Conservation (phyloP, 1,284 basidiomycete genomes). For the Cryptococcus maquisensis region DNA sequence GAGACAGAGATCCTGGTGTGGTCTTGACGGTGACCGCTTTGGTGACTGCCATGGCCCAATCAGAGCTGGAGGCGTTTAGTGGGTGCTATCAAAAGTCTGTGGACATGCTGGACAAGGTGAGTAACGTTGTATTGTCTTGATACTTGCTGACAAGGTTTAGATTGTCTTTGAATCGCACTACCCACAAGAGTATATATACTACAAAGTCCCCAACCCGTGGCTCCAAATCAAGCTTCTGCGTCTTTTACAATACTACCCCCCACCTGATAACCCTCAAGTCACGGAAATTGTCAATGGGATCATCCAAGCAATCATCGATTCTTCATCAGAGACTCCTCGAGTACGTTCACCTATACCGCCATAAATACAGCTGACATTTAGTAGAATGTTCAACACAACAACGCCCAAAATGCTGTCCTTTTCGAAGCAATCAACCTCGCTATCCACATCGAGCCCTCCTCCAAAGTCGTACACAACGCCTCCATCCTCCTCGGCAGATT, state of each 20-base stretch:
- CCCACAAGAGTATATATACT: conserved; percentile 85
- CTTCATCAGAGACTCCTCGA: conserved; percentile 81
- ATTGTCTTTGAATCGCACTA: conserved; percentile 88
- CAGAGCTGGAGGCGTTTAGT: conserved; percentile 80
- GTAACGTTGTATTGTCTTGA: conserved; percentile 26
- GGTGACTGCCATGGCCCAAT: conserved; percentile 92
- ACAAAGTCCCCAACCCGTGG: conserved; percentile 92
- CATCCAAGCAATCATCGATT: conserved; percentile 84
- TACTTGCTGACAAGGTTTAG: conserved; percentile 49
- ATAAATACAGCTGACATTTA: conserved; percentile 6
- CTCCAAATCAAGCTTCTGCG: conserved; percentile 93
- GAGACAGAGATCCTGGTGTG: conserved; percentile 88
- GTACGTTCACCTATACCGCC: conserved; percentile 12
- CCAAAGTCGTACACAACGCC: conserved; percentile 82
- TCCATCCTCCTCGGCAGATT: conserved; percentile 88
- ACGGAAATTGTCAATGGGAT: conserved; percentile 74
- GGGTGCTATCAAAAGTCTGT: conserved; percentile 94
- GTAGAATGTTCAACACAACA: conserved; percentile 94
- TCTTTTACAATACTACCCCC: conserved; percentile 90
- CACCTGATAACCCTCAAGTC: conserved; percentile 81
- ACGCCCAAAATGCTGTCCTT: conserved; percentile 95
- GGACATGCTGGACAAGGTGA: conserved; percentile 76
- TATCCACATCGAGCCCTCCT: conserved; percentile 92
- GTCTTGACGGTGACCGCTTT: conserved; percentile 89
- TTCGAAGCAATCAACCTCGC: conserved; percentile 97